These are phyloP conservation scores for Wallacemonas sp. DNA, from an alignment of 208 protist genomes.

Conservation along the genomic window DNA sequence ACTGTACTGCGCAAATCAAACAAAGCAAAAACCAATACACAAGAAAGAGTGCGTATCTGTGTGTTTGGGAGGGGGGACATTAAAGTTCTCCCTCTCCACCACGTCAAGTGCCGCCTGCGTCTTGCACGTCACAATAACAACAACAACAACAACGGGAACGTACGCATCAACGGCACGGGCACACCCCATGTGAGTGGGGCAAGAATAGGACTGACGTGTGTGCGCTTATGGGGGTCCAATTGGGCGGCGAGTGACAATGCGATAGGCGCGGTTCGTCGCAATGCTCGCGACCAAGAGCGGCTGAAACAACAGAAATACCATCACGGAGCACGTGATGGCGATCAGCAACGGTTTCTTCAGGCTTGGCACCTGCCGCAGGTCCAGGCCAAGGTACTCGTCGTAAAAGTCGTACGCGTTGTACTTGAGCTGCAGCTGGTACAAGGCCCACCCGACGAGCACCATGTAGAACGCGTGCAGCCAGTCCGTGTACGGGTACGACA, in stretches of 20 bases:
- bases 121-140: too few relatives aligned
- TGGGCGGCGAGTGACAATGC: constrained; percentile 75
- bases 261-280: constrained; percentile 77
- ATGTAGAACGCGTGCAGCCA: constrained; percentile 87
- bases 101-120: too few relatives aligned
- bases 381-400: constrained; percentile 87
- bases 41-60: background rate
- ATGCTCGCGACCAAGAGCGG: constrained; percentile 83
- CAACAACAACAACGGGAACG: too few relatives aligned
- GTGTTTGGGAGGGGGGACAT: background rate
- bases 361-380: constrained; percentile 76
- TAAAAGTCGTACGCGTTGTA: constrained; percentile 82
- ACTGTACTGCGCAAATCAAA: background rate
- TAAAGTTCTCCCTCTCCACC: constrained; percentile 2
- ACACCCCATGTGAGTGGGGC: too few relatives aligned
- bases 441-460: constrained; percentile 54
- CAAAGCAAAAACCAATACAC: constrained; percentile 6
- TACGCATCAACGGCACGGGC: too few relatives aligned
- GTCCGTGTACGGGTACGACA: constrained; percentile 91
- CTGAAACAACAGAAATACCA: constrained; percentile 78
- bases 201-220: background rate
- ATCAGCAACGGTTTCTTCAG: constrained; percentile 75
- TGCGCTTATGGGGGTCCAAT: constrained; percentile 89
- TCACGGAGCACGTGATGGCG: constrained; percentile 47
- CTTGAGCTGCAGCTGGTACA: constrained; percentile 76